Conservation (phyloP, 306 rosid species). For the Cucumis hystrix region DNA sequence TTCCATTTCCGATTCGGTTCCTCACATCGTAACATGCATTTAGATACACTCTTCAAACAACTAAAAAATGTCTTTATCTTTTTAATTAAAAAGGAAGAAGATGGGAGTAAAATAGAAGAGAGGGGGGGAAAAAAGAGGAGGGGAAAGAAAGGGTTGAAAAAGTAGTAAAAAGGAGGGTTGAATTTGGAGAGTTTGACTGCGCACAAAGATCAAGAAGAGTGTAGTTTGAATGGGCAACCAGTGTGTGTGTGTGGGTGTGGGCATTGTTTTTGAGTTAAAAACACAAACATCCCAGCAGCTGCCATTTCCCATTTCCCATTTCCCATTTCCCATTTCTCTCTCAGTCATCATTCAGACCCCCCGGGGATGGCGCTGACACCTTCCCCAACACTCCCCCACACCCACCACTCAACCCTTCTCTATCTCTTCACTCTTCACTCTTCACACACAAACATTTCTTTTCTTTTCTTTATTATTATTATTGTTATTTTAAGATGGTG, state of each 20-base stretch:
- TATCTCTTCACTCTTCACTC: background rate
- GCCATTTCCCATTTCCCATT: background rate
- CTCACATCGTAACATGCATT: no score
- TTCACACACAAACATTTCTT: background rate
- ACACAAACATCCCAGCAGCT: background rate
- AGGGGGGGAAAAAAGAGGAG: background rate
- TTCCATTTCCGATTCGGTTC: no score
- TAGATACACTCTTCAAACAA: no score
- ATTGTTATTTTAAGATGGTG: no score
- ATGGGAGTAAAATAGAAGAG: no score
- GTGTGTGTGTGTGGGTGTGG: constrained; percentile 57
- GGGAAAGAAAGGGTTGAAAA: background rate
- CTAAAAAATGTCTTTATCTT: no score
- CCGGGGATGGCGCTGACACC: constrained; percentile 8
- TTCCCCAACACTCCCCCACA: background rate
- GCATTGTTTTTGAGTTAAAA: background rate
- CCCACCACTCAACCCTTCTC: background rate
- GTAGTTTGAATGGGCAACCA: constrained; percentile 88
- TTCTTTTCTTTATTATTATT: no score
- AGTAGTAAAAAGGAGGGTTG: background rate
- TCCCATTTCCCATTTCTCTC: background rate
- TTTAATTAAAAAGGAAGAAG: no score
- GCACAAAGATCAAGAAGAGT: constrained; percentile 18
- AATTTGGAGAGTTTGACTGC: constrained; percentile 24
- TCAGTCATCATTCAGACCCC: background rate